Evolutionary conservation across 163 green algal genomes (phyloP), one percentile per base, ranked within the genome.

Genomic region (Trebouxiophyceae sp.): DNA sequence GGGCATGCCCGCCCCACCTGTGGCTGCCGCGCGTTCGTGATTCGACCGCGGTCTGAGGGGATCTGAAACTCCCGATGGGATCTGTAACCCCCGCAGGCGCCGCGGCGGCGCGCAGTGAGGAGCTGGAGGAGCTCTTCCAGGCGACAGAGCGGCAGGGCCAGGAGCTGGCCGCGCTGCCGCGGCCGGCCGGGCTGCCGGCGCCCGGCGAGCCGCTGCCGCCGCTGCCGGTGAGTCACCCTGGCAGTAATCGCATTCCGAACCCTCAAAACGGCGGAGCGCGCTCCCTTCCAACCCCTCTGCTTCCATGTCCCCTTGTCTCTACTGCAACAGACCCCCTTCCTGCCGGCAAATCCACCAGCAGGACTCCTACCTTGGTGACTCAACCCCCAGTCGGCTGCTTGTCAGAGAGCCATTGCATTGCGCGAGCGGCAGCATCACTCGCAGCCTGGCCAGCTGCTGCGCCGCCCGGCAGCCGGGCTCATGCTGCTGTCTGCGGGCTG

Each of bases 121-220:
- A 72, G 47, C 59, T 72, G 24, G n/a, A 58, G 2, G 66, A 67
- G 8, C n/a, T 72, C 23, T 62, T 67, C 28, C 27, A 57, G 24
- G 67, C 66, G 32, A 72, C 67, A 24, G n/a, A 67, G 16, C n/a
- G 24, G 1, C 12, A 67, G 32, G 27, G 31, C 26, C 26, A 33
- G 4, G 45, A 63, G 45, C 33, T 72, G 1, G 32, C 31, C 4
- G 66, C 12, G 26, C 26, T 67, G 26, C n/a, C n/a, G 33, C 58
- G 62, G 24, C 66, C 66, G 20, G 24, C 55, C 31, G 24, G 33
- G 2, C 5, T 67, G 44, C 33, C 47, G 19, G 19, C 47, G 23
- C 47, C 47, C 26, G 47, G 47, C 19, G 19, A 57, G 23, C 19
- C 19, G 19, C 47, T 57, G 47, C 47, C 47, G 12, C 47, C 47